Base-by-base conservation (phyloP, 768 basidiomycete species). In the Fistulinella prunicolor region DNA sequence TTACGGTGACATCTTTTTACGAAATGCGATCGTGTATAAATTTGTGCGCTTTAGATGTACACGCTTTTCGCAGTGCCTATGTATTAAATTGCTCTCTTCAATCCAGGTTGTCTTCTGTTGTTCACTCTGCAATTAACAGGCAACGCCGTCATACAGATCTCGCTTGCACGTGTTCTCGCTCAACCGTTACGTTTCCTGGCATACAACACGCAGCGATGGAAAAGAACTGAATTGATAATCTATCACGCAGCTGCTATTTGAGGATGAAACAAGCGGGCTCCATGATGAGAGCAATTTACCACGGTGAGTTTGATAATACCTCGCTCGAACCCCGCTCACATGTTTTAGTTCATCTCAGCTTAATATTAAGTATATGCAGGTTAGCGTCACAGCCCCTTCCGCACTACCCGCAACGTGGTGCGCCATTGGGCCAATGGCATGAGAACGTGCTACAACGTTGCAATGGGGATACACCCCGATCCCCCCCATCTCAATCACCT, bases 1-100 rank as follows among this genome's bases (percentile, higher is more conserved):
- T 62, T 74, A 61, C 67, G 68, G 53, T 71, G 60, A 69, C 45
- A 49, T 47, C 39, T 40, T 22, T 39, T 42, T 48, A 38, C 46
- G 30, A 45, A 53, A 40, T 36, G 46, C 29, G 50, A 37, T 47
- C 21, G 54, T 42, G 49, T 37, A 56, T 44, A 42, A 46, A 51
- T 63, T 51, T 42, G 5, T n/a, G 12, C 16, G 51, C 47, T 52
- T 19, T 60, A 65, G 55, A 63, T 48, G 26, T 45, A 40, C 49
- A 55, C 45, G 38, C 39, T 37, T 44, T 53, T 40, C 53, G 24
- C 58, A 28, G 42, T 53, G 38, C 49, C 30, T 37, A 29, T 56
- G 34, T 55, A 47, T 46, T 54, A 49, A 44, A 46, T 44, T 38
- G 61, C 45, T 53, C 46, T 40, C 17, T 38, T 26, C 19, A 22